Evolutionary conservation across 2,329 filamentous ascomycete genomes (phyloP).

Genomic region (Aschersonia sp.): DNA sequence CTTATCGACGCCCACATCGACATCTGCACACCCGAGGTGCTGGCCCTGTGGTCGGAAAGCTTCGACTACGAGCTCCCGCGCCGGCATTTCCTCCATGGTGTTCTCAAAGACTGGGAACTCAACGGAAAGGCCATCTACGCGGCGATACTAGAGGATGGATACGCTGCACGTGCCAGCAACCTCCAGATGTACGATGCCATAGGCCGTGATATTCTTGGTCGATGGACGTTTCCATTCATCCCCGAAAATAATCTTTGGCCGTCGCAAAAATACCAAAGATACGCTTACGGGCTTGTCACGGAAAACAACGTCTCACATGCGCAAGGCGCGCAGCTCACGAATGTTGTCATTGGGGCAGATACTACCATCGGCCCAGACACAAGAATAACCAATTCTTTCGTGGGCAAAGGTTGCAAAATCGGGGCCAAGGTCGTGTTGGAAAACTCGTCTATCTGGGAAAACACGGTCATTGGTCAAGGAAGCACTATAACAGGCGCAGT

Average conservation of each 20-base stretch:
- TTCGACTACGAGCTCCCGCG: conserved; percentile 91
- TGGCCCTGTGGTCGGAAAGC: conserved; percentile 92
- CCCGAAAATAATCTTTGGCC: conserved; percentile 78
- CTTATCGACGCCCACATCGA: conserved; percentile 91
- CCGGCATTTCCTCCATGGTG: conserved; percentile 78
- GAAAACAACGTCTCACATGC: conserved; percentile 66
- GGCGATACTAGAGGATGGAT: conserved; percentile 69
- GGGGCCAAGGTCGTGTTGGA: conserved; percentile 70
- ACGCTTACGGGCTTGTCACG: conserved; percentile 57
- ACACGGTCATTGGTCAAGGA: conserved; percentile 62
- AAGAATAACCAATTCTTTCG: conserved; percentile 58
- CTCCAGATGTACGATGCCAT: conserved; percentile 83
- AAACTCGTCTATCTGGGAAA: conserved; percentile 79
- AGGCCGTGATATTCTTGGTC: conserved; percentile 68
- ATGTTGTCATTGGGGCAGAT: conserved; percentile 62
- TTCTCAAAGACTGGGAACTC: conserved; percentile 90
- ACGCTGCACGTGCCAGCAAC: conserved; percentile 75
- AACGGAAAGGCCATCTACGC: conserved; percentile 96
- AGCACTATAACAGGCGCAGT: conserved; percentile 58
- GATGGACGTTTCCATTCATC: conserved; percentile 80
- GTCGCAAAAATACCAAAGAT: conserved; percentile 61
- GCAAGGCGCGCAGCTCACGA: conserved; percentile 53
- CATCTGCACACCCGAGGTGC: conserved; percentile 90
- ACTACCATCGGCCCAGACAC: conserved; percentile 63
- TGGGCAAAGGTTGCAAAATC: conserved; percentile 76